Evolutionary conservation across 306 rosid genomes (phyloP).

Genomic region (Ormosia emarginata): DNA sequence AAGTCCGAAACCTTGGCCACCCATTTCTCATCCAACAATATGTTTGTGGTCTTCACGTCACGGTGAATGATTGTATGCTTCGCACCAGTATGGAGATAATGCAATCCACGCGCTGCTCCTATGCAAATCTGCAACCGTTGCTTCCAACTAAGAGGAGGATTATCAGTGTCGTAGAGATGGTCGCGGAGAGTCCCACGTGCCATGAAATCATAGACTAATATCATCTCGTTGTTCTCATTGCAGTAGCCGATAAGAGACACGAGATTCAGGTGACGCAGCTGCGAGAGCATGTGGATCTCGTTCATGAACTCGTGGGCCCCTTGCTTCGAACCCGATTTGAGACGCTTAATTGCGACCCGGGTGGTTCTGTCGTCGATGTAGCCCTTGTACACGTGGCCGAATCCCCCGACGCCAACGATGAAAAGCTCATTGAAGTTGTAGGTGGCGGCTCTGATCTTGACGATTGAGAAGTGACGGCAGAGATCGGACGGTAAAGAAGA

Average conservation of each 20-base stretch:
- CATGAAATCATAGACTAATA: slow-evolving; percentile 51
- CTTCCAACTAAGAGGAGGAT: slow-evolving; percentile 38
- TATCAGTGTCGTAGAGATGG: slow-evolving; percentile 40
- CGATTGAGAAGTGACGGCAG: slow-evolving; percentile 38
- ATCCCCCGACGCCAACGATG: slow-evolving; percentile 45
- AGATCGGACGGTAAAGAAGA: slow-evolving; percentile 34
- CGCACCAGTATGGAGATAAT: slow-evolving; percentile 50
- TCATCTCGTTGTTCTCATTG: slow-evolving; percentile 42
- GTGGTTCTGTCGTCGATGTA: slow-evolving; percentile 27
- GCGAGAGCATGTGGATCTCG: slow-evolving; percentile 47
- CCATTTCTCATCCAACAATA: too few relatives aligned
- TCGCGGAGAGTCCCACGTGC: slow-evolving; percentile 47
- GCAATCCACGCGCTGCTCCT: slow-evolving; percentile 51
- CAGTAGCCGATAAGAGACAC: slow-evolving; percentile 45
- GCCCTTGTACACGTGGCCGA: slow-evolving; percentile 58
- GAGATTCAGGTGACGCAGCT: slow-evolving; percentile 39
- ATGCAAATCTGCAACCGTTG: slow-evolving; percentile 41
- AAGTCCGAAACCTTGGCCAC: too few relatives aligned
- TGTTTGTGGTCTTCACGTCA: slow-evolving; percentile 54
- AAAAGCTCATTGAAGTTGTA: slow-evolving; percentile 34
- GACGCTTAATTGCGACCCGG: slow-evolving; percentile 40
- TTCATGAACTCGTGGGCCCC: slow-evolving; percentile 41
- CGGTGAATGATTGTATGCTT: slow-evolving; percentile 54
- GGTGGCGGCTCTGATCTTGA: slow-evolving; percentile 32
- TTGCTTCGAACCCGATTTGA: slow-evolving; percentile 45